Evolutionary conservation across 1,284 basidiomycete genomes (phyloP).

Genomic region (Irpex rosettiformis): DNA sequence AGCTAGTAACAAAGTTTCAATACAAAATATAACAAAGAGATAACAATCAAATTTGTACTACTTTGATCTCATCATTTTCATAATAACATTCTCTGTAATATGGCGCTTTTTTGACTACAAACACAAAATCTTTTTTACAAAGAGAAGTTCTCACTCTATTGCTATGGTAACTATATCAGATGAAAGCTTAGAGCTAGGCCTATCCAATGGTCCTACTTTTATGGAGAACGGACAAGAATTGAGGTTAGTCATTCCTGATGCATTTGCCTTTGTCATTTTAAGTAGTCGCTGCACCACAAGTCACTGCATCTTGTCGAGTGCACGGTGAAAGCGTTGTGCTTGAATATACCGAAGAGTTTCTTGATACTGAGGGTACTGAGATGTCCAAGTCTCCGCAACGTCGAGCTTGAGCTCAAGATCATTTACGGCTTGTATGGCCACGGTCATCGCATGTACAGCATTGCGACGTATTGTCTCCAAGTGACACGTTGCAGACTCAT

Average conservation of each 20-base stretch:
- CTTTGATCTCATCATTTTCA: too few species aligned
- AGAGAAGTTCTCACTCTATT: too few species aligned
- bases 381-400: conserved; percentile 20
- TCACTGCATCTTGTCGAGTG: conserved; percentile 26
- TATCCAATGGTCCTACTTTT: too few species aligned
- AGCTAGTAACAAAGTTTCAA: too few species aligned
- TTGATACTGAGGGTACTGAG: conserved; percentile 15
- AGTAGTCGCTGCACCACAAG: conserved; percentile 30
- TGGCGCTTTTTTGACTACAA: too few species aligned
- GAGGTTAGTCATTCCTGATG: neutral
- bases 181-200: too few species aligned
- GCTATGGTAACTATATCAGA: too few species aligned
- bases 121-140: too few species aligned
- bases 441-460: conserved; percentile 2
- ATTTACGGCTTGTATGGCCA: conserved; percentile 5
- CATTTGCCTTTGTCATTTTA: conserved; percentile 30
- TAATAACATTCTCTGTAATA: too few species aligned
- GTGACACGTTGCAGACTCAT: neutral
- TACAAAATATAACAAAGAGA: too few species aligned
- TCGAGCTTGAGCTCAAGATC: conserved; percentile 21
- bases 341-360: conserved; percentile 13
- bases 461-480: conserved; percentile 10
- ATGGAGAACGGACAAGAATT: too few species aligned
- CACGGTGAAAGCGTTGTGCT: conserved; percentile 20
- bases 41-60: too few species aligned